Evolutionary conservation across 2,329 filamentous ascomycete species (phyloP).

Genomic region (Claviceps monticola): DNA sequence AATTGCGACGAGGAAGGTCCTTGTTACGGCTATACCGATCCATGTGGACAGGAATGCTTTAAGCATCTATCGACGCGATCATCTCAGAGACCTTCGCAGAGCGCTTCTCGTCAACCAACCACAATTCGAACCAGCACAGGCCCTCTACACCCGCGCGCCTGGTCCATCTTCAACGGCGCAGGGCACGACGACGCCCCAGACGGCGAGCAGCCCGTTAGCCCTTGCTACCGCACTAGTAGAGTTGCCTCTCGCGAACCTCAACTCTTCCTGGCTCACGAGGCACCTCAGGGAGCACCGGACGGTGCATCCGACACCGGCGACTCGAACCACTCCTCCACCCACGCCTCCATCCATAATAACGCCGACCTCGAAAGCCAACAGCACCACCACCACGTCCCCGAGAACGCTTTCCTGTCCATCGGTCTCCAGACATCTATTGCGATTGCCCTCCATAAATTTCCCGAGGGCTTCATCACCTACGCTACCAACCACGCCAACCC

Average conservation of each 20-base stretch:
- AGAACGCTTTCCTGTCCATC: conserved; percentile 85
- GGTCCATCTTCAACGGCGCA: conserved; percentile 13
- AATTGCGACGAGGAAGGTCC: conserved; percentile 48
- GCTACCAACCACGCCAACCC: conserved; percentile 96
- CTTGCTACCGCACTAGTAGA: conserved; percentile 22
- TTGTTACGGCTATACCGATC: conserved; percentile 51
- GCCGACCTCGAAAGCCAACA: conserved; percentile 41
- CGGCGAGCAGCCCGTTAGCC: conserved; percentile 17
- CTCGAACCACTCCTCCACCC: conserved; percentile 10
- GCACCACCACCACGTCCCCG: conserved; percentile 90
- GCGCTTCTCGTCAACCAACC: conserved; percentile 20
- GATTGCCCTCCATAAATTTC: conserved; percentile 91
- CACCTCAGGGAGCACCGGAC: conserved; percentile 5
- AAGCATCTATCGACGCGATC: conserved; percentile 37
- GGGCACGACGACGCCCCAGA: conserved; percentile 14
- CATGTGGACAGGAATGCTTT: conserved; percentile 52
- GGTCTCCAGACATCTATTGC: conserved; percentile 93
- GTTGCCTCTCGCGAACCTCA: conserved; percentile 26
- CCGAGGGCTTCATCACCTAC: conserved; percentile 79
- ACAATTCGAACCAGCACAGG: conserved; percentile 30
- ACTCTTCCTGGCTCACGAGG: conserved; percentile 14
- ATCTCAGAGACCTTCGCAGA: conserved; percentile 6
- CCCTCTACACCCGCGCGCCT: conserved; percentile 15
- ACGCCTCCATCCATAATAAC: conserved; percentile 18
- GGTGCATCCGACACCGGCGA: conserved; percentile 5